phyloP scores from a whole-genome alignment of 2,329 filamentous ascomycete genomes.

The Talaromyces amestolkiae region DNA sequence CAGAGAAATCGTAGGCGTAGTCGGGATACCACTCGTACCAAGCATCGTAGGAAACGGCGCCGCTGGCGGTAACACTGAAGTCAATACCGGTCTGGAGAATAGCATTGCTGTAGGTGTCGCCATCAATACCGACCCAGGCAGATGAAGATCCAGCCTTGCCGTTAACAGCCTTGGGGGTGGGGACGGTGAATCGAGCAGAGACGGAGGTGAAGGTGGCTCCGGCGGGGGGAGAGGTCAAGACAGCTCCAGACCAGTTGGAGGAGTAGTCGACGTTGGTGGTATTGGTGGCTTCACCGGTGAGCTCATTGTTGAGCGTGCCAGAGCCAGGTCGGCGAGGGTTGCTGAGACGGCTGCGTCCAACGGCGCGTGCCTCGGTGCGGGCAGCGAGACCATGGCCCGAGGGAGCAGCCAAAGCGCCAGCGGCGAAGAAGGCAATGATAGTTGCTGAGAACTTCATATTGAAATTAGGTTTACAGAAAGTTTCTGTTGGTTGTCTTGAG shows the following conservation, averaged over 20 bases:
- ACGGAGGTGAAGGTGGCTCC: conserved; percentile 49
- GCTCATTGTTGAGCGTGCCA: background rate
- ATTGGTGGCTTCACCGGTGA: background rate
- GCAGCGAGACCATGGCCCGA: conserved; percentile 8
- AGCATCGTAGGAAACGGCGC: conserved; percentile 48
- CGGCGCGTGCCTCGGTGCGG: conserved; percentile 12
- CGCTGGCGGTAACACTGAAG: conserved; percentile 47
- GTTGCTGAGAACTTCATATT: conserved; percentile 11
- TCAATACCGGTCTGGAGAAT: conserved; percentile 60
- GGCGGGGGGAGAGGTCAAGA: conserved; percentile 44
- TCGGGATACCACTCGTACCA: conserved; percentile 64
- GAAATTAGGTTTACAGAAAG: background rate
- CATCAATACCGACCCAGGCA: conserved; percentile 62
- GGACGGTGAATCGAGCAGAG: conserved; percentile 51
- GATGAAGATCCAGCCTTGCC: conserved; percentile 44
- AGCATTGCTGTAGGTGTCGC: conserved; percentile 54
- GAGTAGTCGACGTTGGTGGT: conserved; percentile 40
- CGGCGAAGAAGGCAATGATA: background rate
- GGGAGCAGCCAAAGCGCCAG: conserved; percentile 8
- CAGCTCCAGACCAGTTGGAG: conserved; percentile 60
- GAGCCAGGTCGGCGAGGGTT: conserved; percentile 1
- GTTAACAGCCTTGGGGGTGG: conserved; percentile 41
- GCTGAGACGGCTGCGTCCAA: conserved; percentile 8
- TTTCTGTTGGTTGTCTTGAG: background rate
- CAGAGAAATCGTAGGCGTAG: conserved; percentile 53